Base-by-base conservation (phyloP, 805 yeast species). In the Metschnikowia aberdeeniae region DNA sequence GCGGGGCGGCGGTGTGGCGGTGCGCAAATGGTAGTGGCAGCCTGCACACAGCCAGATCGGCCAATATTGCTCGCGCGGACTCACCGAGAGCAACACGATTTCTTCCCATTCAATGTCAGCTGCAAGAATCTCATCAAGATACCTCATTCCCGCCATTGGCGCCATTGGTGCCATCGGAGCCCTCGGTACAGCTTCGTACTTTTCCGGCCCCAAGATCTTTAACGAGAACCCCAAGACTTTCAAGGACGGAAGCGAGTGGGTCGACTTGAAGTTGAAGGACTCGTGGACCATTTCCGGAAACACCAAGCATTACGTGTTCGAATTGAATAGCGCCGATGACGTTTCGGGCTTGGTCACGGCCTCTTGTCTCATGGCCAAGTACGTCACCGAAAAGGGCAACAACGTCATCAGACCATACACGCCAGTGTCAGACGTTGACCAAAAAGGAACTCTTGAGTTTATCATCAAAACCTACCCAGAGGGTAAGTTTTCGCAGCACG, bases 391-490 rank as follows among this genome's bases (percentile, higher is more conserved):
- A 50, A 87, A 88, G 72, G 98, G 97, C 55, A 80, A 73, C 68
- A 81, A 82, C 60, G 96, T 92, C 41, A 73, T 93, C 52, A 84
- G 97, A 72, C 89, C 89, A 34, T 84, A 83, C 70, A 93, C 99
- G 34, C 99, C 99, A 48, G 76, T 84, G 40, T 77, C 87, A 34
- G 89, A 84, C 59, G 69, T 76, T 41, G 81, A 80, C 46, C 73
- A 76, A 49, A 77, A 76, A 65, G 99, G 99, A 41, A 63, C 77
- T 43, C 72, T 95, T 56, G 87, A 87, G 49, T 77, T 93, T 54
- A 78, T 90, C 49, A 75, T 93, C 69, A 93, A 93, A 79, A 79
- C 73, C 51, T 93, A 93, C 72, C 85, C 82, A 42, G 78, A 75
- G 45, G 97, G 98, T 59, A 85, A 86, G 70, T 82, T 89, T 80